These are phyloP conservation scores for Papilionanthe hybrid DNA, from an alignment of 116 monocot species.

Conservation along the genomic window DNA sequence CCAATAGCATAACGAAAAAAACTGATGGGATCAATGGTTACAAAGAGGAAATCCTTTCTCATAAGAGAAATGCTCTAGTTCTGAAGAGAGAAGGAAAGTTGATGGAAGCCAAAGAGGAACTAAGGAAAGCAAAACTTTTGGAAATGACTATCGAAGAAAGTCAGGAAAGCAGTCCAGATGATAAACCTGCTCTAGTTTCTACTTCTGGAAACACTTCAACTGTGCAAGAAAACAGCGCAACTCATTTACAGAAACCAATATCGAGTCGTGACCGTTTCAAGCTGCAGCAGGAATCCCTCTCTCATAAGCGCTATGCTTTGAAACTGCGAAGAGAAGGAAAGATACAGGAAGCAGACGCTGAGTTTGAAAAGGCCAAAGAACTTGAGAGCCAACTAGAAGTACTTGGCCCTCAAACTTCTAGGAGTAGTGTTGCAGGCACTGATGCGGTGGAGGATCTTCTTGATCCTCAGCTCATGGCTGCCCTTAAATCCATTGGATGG, in stretches of 20 bases:
- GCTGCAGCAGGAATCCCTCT: conserved; percentile 83
- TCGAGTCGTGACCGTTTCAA: conserved; percentile 76
- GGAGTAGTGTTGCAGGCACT: conserved; percentile 12
- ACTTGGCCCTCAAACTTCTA: conserved; percentile 22
- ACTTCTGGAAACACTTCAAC: conserved; percentile 4
- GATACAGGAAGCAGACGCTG: conserved; percentile 74
- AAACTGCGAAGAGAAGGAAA: conserved; percentile 92
- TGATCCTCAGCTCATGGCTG: conserved; percentile 84
- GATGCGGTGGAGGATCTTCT: conserved; percentile 61
- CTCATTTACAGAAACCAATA: conserved; percentile 46
- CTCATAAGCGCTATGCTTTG: conserved; percentile 82
- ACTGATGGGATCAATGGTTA: conserved; percentile 17
- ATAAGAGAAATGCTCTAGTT: conserved; percentile 73
- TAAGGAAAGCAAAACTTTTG: conserved; percentile 73
- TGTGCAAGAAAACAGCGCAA: conserved; percentile 26
- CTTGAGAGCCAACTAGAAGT: conserved; percentile 83
- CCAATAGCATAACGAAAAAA: conserved; percentile 9
- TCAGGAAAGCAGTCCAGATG: conserved; percentile 17
- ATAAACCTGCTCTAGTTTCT: background rate
- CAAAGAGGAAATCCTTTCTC: conserved; percentile 53
- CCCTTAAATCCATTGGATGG: conserved; percentile 78
- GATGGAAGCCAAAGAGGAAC: conserved; percentile 77
- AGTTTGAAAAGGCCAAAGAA: conserved; percentile 67
- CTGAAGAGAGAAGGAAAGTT: conserved; percentile 88
- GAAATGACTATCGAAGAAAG: conserved; percentile 61